These are phyloP conservation scores for Cyberlindnera xylosilytica DNA, from an alignment of 805 yeast genomes.

Conservation along the genomic window DNA sequence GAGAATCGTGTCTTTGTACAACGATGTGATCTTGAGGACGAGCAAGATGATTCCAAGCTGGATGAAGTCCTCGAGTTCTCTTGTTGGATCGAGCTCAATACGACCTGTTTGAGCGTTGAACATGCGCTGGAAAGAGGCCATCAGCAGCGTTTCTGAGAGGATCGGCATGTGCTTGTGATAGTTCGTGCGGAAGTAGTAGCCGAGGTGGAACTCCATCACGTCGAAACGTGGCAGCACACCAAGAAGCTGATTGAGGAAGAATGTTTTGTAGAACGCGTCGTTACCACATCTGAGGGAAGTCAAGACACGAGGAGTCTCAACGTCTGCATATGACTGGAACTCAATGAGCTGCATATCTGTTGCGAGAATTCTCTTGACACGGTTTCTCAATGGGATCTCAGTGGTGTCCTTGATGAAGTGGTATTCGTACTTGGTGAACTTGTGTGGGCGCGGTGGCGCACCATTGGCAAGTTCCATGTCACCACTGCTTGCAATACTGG, in stretches of 20 bases:
- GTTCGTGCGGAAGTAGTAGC: constrained; percentile 15
- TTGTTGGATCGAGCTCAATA: constrained; percentile 13
- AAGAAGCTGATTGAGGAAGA: constrained; percentile 10
- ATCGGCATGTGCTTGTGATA: constrained; percentile 17
- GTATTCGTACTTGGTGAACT: constrained; percentile 12
- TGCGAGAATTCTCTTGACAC: constrained; percentile 11
- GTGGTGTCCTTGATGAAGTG: constrained; percentile 20
- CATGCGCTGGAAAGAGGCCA: constrained; percentile 11
- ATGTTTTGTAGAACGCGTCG: constrained; percentile 10
- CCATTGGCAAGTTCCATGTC: not conserved
- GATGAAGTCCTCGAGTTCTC: constrained; percentile 18
- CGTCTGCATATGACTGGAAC: constrained; percentile 11
- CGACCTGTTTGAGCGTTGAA: constrained; percentile 6
- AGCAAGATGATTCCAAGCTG: constrained; percentile 15
- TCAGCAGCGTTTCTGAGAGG: constrained; percentile 4
- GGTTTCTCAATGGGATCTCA: constrained; percentile 16
- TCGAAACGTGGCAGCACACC: constrained; percentile 11
- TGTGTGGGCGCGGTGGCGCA: not conserved
- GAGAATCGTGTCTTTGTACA: constrained; percentile 13
- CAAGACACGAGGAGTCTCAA: constrained; percentile 11
- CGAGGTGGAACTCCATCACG: constrained; percentile 13
- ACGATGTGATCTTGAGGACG: constrained; percentile 17
- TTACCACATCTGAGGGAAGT: constrained; percentile 13
- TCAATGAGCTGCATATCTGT: constrained; percentile 6
- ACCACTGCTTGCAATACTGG: not conserved